Percentiles rank a stretch among this genome's conserved stretches.
Conservation (phyloP, 495 filamentous ascomycete genomes). For the Tuber calosporum region DNA sequence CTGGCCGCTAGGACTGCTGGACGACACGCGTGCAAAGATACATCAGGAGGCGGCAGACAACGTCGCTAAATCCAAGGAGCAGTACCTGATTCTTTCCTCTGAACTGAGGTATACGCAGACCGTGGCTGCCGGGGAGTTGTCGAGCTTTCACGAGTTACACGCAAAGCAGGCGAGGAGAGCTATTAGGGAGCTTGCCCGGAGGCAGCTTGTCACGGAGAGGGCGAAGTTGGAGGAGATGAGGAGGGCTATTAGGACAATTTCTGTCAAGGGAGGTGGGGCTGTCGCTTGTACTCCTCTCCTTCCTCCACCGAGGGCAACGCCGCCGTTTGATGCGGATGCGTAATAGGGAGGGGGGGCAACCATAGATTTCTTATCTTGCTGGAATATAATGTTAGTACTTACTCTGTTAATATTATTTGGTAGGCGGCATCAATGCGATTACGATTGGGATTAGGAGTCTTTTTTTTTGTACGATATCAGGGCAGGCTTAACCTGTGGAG, state of each 20-base stretch:
- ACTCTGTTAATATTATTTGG: not conserved
- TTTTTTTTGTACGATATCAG: not conserved
- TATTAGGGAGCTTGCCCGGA: constrained; percentile 65
- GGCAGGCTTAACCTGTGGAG: not conserved
- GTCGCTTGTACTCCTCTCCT: not conserved
- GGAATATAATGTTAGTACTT: not conserved
- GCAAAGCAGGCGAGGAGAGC: constrained; percentile 67
- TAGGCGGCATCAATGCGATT: not conserved
- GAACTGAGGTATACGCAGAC: constrained; percentile 90
- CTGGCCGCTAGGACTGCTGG: constrained; percentile 76
- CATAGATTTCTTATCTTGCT: not conserved
- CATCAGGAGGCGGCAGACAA: constrained; percentile 65
- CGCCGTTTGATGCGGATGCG: not conserved
- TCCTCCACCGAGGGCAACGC: not conserved
- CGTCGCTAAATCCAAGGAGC: constrained; percentile 56
- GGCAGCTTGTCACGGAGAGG: constrained; percentile 69
- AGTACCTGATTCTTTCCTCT: constrained; percentile 59
- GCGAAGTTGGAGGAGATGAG: constrained; percentile 73
- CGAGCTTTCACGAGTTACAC: constrained; percentile 85
- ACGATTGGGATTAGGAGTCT: constrained; percentile 3
- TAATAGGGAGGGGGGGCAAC: not conserved
- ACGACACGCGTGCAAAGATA: constrained; percentile 75
- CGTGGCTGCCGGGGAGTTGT: constrained; percentile 82
- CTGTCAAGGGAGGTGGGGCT: constrained; percentile 24
- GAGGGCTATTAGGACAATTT: constrained; percentile 59